These are phyloP conservation scores for Aethionema arabicum DNA, from an alignment of 345 rosid genomes.

Conservation along the genomic window DNA sequence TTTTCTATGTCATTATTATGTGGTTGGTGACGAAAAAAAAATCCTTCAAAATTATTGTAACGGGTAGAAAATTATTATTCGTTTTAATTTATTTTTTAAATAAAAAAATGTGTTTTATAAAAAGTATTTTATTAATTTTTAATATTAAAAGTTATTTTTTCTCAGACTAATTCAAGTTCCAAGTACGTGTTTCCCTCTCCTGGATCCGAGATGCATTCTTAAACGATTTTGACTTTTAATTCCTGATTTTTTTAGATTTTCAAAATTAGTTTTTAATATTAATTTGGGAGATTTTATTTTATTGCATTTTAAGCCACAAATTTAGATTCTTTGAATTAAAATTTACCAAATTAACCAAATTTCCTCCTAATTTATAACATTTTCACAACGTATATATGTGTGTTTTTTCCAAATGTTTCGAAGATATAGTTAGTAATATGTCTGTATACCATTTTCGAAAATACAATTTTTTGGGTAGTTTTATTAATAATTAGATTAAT, in stretches of 20 bases:
- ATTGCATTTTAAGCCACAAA: constrained; percentile 3
- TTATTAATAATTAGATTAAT: too few relatives aligned
- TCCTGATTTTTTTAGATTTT: background rate
- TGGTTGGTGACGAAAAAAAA: constrained; percentile 35
- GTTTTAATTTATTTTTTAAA: background rate
- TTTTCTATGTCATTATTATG: background rate
- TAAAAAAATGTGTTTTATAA: background rate
- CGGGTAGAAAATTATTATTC: background rate
- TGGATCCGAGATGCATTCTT: constrained; percentile 31
- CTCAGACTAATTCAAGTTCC: constrained; percentile 28
- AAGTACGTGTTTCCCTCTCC: constrained; percentile 35
- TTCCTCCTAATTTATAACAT: constrained; percentile 1
- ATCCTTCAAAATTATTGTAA: constrained; percentile 6
- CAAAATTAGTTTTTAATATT: background rate
- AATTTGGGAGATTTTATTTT: constrained; percentile 13
- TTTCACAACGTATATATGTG: background rate
- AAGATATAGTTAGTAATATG: too few relatives aligned
- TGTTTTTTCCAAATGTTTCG: background rate
- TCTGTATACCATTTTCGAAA: too few relatives aligned
- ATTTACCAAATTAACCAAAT: constrained; percentile 20
- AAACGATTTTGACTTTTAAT: constrained; percentile 27
- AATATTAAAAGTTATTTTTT: background rate
- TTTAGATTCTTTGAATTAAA: constrained; percentile 4
- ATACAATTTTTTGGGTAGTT: too few relatives aligned
- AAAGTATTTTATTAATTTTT: background rate